These are phyloP conservation scores for Nannochloropsis gaditana DNA, from an alignment of 108 stramenopile genomes.

Conservation along the genomic window DNA sequence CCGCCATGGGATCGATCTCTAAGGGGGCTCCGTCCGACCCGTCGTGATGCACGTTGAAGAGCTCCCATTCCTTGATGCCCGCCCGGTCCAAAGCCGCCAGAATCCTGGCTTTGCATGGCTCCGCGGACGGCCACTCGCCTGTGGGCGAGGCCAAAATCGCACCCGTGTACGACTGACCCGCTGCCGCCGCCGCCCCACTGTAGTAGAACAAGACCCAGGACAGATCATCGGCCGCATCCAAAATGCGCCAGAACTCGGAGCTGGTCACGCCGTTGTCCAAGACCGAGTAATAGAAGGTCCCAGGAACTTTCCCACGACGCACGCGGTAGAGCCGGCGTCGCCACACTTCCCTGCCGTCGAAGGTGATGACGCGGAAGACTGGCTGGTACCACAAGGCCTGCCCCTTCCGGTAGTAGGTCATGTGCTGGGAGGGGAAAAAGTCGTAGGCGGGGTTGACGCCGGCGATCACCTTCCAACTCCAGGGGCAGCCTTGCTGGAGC, in stretches of 20 bases:
- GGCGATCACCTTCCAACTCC: constrained; percentile 80
- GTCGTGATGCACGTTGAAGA: constrained; percentile 53
- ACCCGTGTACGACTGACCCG: constrained; percentile 80
- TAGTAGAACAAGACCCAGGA: constrained; percentile 84
- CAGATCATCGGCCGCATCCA: constrained; percentile 82
- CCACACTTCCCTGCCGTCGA: constrained; percentile 84
- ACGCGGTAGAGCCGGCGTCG: constrained; percentile 72
- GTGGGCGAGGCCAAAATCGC: constrained; percentile 80
- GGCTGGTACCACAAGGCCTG: constrained; percentile 90
- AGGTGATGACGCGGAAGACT: constrained; percentile 83
- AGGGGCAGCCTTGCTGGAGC: constrained; percentile 42
- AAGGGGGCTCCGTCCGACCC: constrained; percentile 14
- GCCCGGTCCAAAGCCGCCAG: constrained; percentile 60
- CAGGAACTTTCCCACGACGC: background rate
- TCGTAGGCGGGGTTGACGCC: constrained; percentile 66
- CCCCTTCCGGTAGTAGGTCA: constrained; percentile 62
- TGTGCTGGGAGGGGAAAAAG: constrained; percentile 88
- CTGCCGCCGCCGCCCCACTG: constrained; percentile 77
- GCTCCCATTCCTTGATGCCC: constrained; percentile 81
- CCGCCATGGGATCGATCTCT: background rate
- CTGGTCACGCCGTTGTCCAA: constrained; percentile 83
- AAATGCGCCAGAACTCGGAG: constrained; percentile 83
- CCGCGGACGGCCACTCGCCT: constrained; percentile 63
- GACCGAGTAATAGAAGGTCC: constrained; percentile 43
- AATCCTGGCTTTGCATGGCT: constrained; percentile 53